Evolutionary conservation across 78 protist genomes (phyloP).

Genomic region (Dictyostelium capitatum): DNA sequence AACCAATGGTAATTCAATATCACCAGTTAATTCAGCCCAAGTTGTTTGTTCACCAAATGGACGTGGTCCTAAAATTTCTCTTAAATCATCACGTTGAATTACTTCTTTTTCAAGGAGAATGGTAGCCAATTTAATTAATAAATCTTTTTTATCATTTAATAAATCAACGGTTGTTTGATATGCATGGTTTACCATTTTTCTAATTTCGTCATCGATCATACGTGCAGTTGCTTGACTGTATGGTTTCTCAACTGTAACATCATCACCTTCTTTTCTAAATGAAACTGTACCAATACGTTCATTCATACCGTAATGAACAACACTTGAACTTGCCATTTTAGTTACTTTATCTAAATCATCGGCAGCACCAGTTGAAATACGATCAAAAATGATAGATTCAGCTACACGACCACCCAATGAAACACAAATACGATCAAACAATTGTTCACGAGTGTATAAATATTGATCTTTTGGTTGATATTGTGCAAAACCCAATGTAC

Average conservation of each 20-base stretch:
- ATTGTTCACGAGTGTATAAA: conserved; percentile 89
- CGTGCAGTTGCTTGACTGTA: conserved; percentile 89
- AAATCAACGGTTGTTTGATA: conserved; percentile 72
- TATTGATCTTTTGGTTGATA: conserved; percentile 95
- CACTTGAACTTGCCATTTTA: conserved; percentile 71
- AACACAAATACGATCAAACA: conserved; percentile 92
- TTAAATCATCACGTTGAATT: conserved; percentile 87
- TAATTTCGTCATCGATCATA: conserved; percentile 88
- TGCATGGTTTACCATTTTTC: conserved; percentile 76
- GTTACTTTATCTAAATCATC: conserved; percentile 95
- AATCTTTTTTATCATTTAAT: conserved; percentile 78
- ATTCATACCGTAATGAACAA: conserved; percentile 92
- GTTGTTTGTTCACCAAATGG: conserved; percentile 83
- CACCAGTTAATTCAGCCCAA: conserved; percentile 81
- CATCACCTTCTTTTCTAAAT: conserved; percentile 72
- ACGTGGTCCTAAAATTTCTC: conserved; percentile 86
- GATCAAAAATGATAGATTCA: conserved; percentile 87
- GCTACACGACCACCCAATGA: conserved; percentile 97
- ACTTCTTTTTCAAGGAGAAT: conserved; percentile 92
- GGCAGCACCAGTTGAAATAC: conserved; percentile 96
- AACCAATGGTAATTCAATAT: neutral
- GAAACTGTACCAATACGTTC: conserved; percentile 89
- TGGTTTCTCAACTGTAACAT: conserved; percentile 85
- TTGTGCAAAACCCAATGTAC: conserved; percentile 97
- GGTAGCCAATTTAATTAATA: conserved; percentile 83